Evolutionary conservation across 331 rosid species (phyloP).

Genomic region (Rhamnella rubrinervis): DNA sequence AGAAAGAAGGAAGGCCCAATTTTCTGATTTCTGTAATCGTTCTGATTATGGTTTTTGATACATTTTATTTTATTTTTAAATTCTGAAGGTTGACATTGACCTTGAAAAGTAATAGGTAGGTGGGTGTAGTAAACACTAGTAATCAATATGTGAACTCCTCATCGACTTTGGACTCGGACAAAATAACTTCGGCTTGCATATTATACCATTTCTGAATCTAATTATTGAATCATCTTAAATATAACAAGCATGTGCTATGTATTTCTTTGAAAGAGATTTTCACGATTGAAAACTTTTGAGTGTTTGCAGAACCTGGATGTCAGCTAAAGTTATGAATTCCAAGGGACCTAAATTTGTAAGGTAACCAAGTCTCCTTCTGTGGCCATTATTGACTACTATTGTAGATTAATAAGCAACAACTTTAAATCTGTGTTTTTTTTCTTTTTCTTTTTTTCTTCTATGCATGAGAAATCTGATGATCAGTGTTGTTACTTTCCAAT

Average conservation of each 20-base stretch:
- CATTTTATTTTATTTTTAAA: background rate
- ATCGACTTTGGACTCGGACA: conserved; percentile 7
- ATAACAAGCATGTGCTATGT: background rate
- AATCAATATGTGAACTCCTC: background rate
- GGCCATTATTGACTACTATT: too few relatives aligned
- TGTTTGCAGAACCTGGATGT: conserved; percentile 39
- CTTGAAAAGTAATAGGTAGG: background rate
- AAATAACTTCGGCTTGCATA: background rate
- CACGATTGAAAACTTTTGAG: conserved; percentile 17
- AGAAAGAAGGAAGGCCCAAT: too few relatives aligned
- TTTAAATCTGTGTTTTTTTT: background rate
- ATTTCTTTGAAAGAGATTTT: background rate
- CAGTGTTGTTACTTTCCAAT: background rate
- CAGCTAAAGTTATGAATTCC: conserved; percentile 34
- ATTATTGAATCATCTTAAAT: background rate
- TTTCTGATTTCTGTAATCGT: too few relatives aligned
- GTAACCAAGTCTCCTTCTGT: conserved; percentile 20
- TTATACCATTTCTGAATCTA: conserved; percentile 1
- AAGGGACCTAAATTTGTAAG: conserved; percentile 48
- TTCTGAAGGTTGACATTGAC: background rate
- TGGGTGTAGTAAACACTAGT: background rate
- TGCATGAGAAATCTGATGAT: too few relatives aligned
- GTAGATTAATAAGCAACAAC: background rate
- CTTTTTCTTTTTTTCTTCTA: too few relatives aligned
- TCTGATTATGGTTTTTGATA: background rate